Conservation (phyloP, 148 eudicot genomes). For the Linanthus parryae region DNA sequence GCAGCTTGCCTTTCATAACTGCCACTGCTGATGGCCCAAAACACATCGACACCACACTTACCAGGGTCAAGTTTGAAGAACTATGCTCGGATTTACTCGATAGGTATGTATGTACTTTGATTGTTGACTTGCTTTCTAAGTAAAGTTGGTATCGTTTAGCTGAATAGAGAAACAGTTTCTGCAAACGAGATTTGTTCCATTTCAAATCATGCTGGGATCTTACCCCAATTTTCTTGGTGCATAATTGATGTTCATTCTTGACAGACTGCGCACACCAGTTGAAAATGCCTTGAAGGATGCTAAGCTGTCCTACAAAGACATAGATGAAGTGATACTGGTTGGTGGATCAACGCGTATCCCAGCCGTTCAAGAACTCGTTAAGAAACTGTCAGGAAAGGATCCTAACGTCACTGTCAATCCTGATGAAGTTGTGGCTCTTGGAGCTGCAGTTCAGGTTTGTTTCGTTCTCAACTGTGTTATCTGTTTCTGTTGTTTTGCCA, state of each 20-base stretch:
- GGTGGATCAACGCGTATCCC: conserved; percentile 46
- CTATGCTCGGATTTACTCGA: conserved; percentile 12
- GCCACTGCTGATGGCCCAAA: conserved; percentile 9
- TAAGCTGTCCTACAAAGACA: conserved; percentile 23
- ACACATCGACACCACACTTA: conserved; percentile 7
- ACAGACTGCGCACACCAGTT: conserved; percentile 27
- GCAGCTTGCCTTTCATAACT: conserved; percentile 26
- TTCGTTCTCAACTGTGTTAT: not conserved
- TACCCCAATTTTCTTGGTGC: not conserved
- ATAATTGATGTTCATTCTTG: not conserved
- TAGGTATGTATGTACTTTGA: not conserved
- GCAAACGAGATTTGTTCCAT: no score
- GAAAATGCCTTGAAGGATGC: conserved; percentile 30
- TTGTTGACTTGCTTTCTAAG: no score
- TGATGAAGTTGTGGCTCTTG: conserved; percentile 36
- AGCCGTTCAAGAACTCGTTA: conserved; percentile 32
- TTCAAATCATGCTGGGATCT: not conserved
- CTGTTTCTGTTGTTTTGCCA: not conserved
- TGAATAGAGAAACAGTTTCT: no score
- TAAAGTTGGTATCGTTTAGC: no score
- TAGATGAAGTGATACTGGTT: conserved; percentile 37
- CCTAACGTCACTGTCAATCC: conserved; percentile 38
- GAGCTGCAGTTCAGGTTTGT: conserved; percentile 38
- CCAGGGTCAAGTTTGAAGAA: conserved; percentile 16
- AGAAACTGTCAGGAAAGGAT: conserved; percentile 24